Base-by-base conservation (phyloP, 768 basidiomycete species). In the Astraeus odoratus region DNA sequence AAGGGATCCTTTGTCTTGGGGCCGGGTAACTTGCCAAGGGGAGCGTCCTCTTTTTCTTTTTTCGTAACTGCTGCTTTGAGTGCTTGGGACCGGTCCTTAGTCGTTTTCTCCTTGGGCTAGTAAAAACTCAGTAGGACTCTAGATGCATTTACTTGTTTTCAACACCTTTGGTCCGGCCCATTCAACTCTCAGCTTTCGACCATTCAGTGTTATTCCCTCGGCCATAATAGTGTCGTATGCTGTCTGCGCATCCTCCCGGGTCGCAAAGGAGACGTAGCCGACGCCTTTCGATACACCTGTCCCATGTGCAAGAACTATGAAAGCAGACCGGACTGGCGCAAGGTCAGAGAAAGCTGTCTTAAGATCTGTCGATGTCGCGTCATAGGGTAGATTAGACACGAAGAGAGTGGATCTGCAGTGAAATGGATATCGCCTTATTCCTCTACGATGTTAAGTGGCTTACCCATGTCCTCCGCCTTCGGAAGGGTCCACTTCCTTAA, bases 341-440 rank as follows among this genome's bases (percentile, higher is more conserved):
- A 96, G 78, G 63, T 94, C 91, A 6, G 94, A 97, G 70, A 97
- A 96, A 18, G 94, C 77, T 0, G 93, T 92, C 55, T 89, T 80
- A 23, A 98, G 73, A 65, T 96, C 92, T 38, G 82, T 83, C 6
- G 90, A 89, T 8, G 96, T 97, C 46, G 83, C 89, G 33, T 81
- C 78, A 61, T 89, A 94, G 0, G 95, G 91, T 30, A 99, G 69
- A 67, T 93, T 92, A 8, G 91, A 93, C 43, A 98, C 83, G 65
- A 97, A 97, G 45, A 98, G 68, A 0, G 93, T 97, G 15, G 90
- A 79, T 26, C 87, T 86, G 47, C 8, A 13, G 27, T 8, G 41
- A 50, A 33, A 30, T 29, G 13, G 5, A 29, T 29, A 16, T 45
- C 40, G 20, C 10, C 13, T 27, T 8, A n/a, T 30, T 12, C 25